Evolutionary conservation across 2,329 filamentous ascomycete genomes (phyloP), one percentile per base, ranked within the genome.

Genomic region (Colletotrichum caudatum): DNA sequence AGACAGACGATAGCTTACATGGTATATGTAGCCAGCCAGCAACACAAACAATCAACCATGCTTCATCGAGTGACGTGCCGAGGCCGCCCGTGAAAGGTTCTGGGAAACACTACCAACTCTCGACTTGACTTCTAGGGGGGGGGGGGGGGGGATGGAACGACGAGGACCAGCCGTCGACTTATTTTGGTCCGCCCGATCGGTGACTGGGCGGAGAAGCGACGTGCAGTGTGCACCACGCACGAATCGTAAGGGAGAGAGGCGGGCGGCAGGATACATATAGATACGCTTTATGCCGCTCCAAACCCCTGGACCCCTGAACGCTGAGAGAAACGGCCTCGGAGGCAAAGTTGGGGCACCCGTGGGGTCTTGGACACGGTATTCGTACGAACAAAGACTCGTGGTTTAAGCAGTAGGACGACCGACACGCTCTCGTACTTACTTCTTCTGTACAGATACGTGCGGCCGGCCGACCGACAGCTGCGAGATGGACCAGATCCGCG

Each of bases 81-180:
- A 57, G 33, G 18, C 35, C 35, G 20, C 53, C 11, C 33, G 16
- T 20, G 6, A 23, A 39, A 23, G 33, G 6, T 57, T 26, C 46
- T 5, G 26, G n/a, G 3, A 23, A 48, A 62, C 20, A 14, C 37
- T 4, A 39, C 50, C 35, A 37, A 11, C 9, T 26, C 51, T 20
- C 23, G 66, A 59, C 20, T 44, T 66, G 66, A 59, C 20, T 44
- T 66, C 29, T 26, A n/a, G n/a, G n/a, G 54, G n/a, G n/a, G n/a
- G n/a, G n/a, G n/a, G n/a, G n/a, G n/a, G n/a, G n/a, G n/a, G n/a
- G n/a, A n/a, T n/a, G n/a, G 54, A 14, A 46, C 29, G 20, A 48
- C 53, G 61, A 69, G 53, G n/a, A 57, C 66, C 46, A 54, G 66
- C 35, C 65, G 59, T 50, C 53, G 62, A 59, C 41, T 54, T 69